Evolutionary conservation across 768 basidiomycete species (phyloP).

Genomic region (Podaxis pistillaris): DNA sequence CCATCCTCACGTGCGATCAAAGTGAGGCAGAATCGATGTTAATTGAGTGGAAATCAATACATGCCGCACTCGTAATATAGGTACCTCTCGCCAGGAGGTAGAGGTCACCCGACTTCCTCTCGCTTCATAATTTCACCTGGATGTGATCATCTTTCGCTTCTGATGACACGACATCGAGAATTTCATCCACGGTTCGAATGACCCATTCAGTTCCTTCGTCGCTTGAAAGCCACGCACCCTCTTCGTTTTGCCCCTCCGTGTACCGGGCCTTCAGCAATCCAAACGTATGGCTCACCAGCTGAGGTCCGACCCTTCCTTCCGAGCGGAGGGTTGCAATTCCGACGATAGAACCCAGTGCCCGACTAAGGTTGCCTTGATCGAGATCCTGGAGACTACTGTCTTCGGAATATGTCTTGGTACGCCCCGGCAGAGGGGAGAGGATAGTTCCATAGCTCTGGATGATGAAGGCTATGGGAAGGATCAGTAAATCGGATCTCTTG

Average conservation of each 20-base stretch:
- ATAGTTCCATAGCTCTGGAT: slow-evolving; percentile 83
- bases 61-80: slow-evolving; percentile 39
- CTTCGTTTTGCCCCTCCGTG: slow-evolving; percentile 55
- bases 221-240: slow-evolving; percentile 77
- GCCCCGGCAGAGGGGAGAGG: slow-evolving; percentile 70
- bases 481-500: slow-evolving; percentile 19
- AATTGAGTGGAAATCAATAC: slow-evolving; percentile 31
- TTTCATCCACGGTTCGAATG: slow-evolving; percentile 75
- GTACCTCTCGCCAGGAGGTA: slow-evolving; percentile 27
- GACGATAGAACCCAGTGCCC: slow-evolving; percentile 80
- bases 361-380: slow-evolving; percentile 82
- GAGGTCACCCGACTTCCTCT: slow-evolving; percentile 36
- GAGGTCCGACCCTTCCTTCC: slow-evolving; percentile 81
- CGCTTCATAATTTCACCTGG: slow-evolving; percentile 61
- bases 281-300: slow-evolving; percentile 85
- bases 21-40: slow-evolving; percentile 29
- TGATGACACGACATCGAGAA: slow-evolving; percentile 70
- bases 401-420: slow-evolving; percentile 40
- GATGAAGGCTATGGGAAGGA: slow-evolving; percentile 63
- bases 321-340: slow-evolving; percentile 85
- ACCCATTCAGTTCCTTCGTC: slow-evolving; percentile 92
- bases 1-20: slow-evolving; percentile 33
- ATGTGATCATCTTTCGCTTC: slow-evolving; percentile 40
- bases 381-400: slow-evolving; percentile 40
- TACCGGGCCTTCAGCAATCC: slow-evolving; percentile 84